These are phyloP conservation scores for Phytomonas francai DNA, from an alignment of 208 protist genomes.

Conservation along the genomic window DNA sequence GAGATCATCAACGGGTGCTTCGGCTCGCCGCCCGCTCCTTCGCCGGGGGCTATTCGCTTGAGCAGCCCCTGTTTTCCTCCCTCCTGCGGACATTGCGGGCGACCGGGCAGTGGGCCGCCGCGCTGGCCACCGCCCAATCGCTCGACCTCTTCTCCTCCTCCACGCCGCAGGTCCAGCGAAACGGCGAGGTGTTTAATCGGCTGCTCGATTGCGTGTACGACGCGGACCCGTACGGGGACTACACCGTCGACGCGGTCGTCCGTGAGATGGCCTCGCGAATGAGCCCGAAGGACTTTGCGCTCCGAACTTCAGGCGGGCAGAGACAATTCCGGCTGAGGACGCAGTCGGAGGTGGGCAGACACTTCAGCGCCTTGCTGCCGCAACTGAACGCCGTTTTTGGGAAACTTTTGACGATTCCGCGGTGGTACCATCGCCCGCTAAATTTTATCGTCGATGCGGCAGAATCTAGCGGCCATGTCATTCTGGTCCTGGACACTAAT, in stretches of 20 bases:
- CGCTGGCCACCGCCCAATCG: slow-evolving; percentile 34
- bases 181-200: slow-evolving; percentile 24
- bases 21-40: slow-evolving; percentile 34
- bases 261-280: slow-evolving; percentile 41
- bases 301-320: slow-evolving; percentile 1
- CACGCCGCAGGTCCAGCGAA: slow-evolving; percentile 18
- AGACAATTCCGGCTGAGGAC: slow-evolving; percentile 46
- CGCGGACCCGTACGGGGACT: slow-evolving; percentile 40
- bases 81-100: slow-evolving; percentile 43
- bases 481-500: slow-evolving; percentile 81
- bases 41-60: slow-evolving; percentile 43
- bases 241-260: slow-evolving; percentile 47
- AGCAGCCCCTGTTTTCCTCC: slow-evolving; percentile 37
- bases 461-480: slow-evolving; percentile 18
- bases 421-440: slow-evolving; percentile 43
- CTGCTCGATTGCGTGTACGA: slow-evolving; percentile 68
- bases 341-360: slow-evolving; percentile 37
- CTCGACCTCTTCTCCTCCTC: slow-evolving; percentile 50
- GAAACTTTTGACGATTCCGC: slow-evolving; percentile 31
- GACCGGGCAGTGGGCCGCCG: slow-evolving; percentile 35
- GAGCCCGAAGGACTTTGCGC: slow-evolving; percentile 10
- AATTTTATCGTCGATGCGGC: slow-evolving; percentile 26
- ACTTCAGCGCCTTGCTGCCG: slow-evolving; percentile 29
- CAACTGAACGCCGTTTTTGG: slow-evolving; percentile 38
- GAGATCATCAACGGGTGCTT: slow-evolving; percentile 30